phyloP scores from a whole-genome alignment of 345 rosid genomes.

The Moricandia arvensis region DNA sequence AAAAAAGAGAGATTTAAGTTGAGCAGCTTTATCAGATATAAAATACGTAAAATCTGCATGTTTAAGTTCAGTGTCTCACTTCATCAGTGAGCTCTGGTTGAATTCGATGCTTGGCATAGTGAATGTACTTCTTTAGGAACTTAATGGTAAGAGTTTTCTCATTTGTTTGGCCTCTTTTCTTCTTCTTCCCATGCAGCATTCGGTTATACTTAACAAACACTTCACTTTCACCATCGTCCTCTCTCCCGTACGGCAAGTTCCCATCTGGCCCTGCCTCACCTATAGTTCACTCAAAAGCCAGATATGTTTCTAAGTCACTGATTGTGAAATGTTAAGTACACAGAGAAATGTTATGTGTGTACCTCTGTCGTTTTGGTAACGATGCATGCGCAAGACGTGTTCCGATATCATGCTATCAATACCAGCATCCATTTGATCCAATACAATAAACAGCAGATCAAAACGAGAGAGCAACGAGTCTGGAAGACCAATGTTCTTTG shows the following conservation, averaged over 20 bases:
- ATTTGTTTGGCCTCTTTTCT: conserved; percentile 58
- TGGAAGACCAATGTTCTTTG: conserved; percentile 99
- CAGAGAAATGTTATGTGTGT: not conserved
- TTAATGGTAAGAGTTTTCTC: conserved; percentile 77
- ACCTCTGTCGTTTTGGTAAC: conserved; percentile 80
- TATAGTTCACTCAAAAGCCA: conserved; percentile 31
- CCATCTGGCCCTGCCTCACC: conserved; percentile 73
- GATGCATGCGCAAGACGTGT: conserved; percentile 98
- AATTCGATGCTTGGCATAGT: conserved; percentile 95
- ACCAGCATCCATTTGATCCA: conserved; percentile 99
- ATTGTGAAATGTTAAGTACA: not conserved
- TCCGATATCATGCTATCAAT: conserved; percentile 86
- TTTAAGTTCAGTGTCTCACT: conserved; percentile 42
- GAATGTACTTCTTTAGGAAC: conserved; percentile 92
- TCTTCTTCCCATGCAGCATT: conserved; percentile 85
- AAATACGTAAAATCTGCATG: not conserved
- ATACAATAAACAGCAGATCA: conserved; percentile 86
- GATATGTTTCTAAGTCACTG: conserved; percentile 21
- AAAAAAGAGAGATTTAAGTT: conserved; percentile 13
- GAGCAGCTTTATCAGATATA: not conserved
- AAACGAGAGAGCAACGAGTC: conserved; percentile 99
- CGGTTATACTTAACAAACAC: conserved; percentile 90
- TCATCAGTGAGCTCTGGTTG: conserved; percentile 94
- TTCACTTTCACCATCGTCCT: conserved; percentile 75
- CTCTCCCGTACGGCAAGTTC: conserved; percentile 61